Evolutionary conservation across 1,139 yeast species (phyloP).

Genomic region (Blastobotrys apis): DNA sequence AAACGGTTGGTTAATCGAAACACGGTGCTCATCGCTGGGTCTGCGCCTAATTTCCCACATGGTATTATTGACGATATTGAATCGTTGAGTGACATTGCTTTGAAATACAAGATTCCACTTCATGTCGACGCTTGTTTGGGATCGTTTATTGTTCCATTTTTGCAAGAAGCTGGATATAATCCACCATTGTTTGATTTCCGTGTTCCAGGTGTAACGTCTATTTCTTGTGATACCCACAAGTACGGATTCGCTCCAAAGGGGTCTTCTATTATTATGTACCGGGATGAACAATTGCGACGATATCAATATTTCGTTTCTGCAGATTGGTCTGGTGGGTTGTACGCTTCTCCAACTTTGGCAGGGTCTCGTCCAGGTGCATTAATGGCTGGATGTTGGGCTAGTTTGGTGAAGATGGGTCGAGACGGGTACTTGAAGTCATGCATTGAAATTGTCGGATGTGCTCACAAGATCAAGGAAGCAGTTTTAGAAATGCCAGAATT

Average conservation of each 20-base stretch:
- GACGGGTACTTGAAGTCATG: slow-evolving; percentile 72
- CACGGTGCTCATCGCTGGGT: slow-evolving; percentile 81
- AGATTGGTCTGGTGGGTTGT: slow-evolving; percentile 92
- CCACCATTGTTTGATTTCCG: slow-evolving; percentile 79
- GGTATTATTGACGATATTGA: slow-evolving; percentile 91
- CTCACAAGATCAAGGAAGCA: slow-evolving; percentile 52
- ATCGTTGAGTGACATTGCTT: slow-evolving; percentile 63
- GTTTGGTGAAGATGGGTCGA: slow-evolving; percentile 72
- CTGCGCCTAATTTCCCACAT: slow-evolving; percentile 96
- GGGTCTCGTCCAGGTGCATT: slow-evolving; percentile 97
- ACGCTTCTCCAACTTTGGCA: slow-evolving; percentile 94
- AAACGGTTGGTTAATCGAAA: slow-evolving; percentile 63
- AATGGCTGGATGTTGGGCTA: slow-evolving; percentile 97
- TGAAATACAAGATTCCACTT: slow-evolving; percentile 62
- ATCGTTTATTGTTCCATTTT: slow-evolving; percentile 80
- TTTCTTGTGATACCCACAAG: slow-evolving; percentile 95
- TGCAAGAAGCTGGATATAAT: slow-evolving; percentile 56
- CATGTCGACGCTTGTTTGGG: slow-evolving; percentile 97
- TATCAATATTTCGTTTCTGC: slow-evolving; percentile 80
- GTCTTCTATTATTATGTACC: slow-evolving; percentile 86
- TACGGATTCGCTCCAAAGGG: slow-evolving; percentile 99
- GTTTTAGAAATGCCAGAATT: slow-evolving; percentile 49
- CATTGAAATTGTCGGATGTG: slow-evolving; percentile 59
- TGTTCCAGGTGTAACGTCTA: slow-evolving; percentile 92
- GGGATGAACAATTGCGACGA: slow-evolving; percentile 59